Base-by-base conservation (phyloP, 495 filamentous ascomycete species). In the Daldinia loculata region DNA sequence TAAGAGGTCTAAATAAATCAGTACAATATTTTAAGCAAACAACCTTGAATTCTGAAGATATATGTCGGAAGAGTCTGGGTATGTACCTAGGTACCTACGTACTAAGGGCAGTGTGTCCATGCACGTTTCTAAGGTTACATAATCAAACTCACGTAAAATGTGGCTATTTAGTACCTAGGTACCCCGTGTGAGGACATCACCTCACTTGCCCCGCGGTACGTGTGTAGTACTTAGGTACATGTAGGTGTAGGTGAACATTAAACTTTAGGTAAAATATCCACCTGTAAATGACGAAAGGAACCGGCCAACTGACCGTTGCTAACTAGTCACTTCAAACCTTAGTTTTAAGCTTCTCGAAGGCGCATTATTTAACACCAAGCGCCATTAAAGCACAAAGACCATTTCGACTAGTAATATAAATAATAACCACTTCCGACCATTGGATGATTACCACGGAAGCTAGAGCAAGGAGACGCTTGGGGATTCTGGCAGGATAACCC, bases 201-300 rank as follows among this genome's bases (percentile, higher is more conserved):
- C 27, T 29, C 27, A 29, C 9, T 45, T 52, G 48, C 48, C 48
- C 48, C 48, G 48, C 48, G 48, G 48, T 52, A 29, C 48, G 22
- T 52, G 43, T 19, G 2, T 36, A 14, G 34, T 36, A 36, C 34
- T 36, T 14, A 36, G 34, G 34, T 36, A 36, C 34, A 36, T 14
- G 34, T 36, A 36, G 0, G 34, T 12, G 34, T 36, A 36, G 34
- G 34, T 36, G 34, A 36, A 14, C 3, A 36, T 36, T 36, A 36
- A 36, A 48, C 43, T 17, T 22, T 19, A 48, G 6, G 7, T 24
- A 12, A 30, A 29, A 15, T 53, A 53, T 17, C 50, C 50, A 48
- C 43, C 43, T 22, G 43, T 53, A 53, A 15, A 57, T 38, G 30
- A 57, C 34, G 30, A 57, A 57, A 57, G n/a, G 32, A 34, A 57